phyloP scores from a whole-genome alignment of 2,329 filamentous ascomycete genomes.

The Zasmidium angulare region DNA sequence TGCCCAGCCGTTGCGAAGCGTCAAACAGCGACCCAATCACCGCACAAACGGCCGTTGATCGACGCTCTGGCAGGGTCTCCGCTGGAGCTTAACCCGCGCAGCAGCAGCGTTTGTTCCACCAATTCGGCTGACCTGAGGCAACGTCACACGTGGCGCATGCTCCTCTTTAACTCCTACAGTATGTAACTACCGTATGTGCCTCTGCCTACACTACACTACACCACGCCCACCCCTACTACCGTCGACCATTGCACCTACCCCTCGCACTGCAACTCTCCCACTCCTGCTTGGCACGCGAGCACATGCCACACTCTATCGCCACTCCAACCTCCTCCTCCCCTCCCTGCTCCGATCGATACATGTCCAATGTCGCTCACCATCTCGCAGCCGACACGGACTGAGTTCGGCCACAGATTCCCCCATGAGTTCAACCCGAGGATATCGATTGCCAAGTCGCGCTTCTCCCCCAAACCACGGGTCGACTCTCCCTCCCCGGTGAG shows the following conservation, averaged over 20 bases:
- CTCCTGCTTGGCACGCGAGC: constrained; percentile 12
- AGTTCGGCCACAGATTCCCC: constrained; percentile 48
- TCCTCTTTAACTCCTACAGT: constrained; percentile 12
- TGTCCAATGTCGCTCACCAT: constrained; percentile 52
- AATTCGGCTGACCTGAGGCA: constrained; percentile 15
- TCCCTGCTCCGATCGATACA: not conserved
- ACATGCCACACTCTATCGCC: constrained; percentile 26
- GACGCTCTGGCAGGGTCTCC: constrained; percentile 21
- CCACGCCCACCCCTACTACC: constrained; percentile 10
- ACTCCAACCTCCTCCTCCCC: not conserved
- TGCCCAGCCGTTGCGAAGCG: constrained; percentile 11
- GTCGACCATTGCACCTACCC: constrained; percentile 4
- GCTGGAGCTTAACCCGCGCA: constrained; percentile 17
- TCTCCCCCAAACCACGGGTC: constrained; percentile 42
- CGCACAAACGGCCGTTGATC: constrained; percentile 14
- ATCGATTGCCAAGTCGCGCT: constrained; percentile 38
- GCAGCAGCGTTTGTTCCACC: constrained; percentile 9
- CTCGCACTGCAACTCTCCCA: constrained; percentile 3
- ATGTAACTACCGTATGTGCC: constrained; percentile 5
- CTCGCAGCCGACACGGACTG: constrained; percentile 47
- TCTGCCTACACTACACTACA: too few species aligned
- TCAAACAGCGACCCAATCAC: constrained; percentile 19
- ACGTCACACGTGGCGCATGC: constrained; percentile 20
- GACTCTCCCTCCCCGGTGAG: constrained; percentile 36
- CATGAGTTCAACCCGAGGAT: constrained; percentile 50